Evolutionary conservation across 2,329 filamentous ascomycete species (phyloP), one percentile per base, ranked within the genome.

Genomic region (Chrysoporthe puriensis): DNA sequence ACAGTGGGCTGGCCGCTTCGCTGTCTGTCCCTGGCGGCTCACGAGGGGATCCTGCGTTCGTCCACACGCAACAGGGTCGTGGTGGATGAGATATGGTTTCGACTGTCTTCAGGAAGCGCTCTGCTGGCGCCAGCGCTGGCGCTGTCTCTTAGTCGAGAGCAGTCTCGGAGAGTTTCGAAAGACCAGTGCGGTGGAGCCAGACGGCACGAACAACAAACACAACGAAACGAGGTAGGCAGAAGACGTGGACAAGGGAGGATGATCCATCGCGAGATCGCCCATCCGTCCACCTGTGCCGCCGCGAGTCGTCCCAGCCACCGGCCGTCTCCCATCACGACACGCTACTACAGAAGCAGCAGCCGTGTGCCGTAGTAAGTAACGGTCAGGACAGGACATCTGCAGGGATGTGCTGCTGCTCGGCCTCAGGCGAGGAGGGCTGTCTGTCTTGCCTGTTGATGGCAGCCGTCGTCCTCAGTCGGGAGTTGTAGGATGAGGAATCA

Each of bases 71-170:
- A 63, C 21, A 57, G 34, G 26, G 52, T 62, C 36, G 63, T 13
- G 58, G 50, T 44, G 43, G 36, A 13, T 7, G 11, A 44, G 43
- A 32, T 32, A 21, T 32, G 13, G 36, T 46, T 34, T 16, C 32
- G 34, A 52, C 32, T 52, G 14, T 54, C 32, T 3, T 42, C 26
- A 36, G n/a, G 66, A 58, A 64, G 61, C 57, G 50, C 59, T 32
- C 42, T 64, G 36, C 56, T 52, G 61, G 34, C 44, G 9, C 43
- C n/a, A 50, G 42, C 11, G 8, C 40, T n/a, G 44, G 40, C 26
- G 26, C 26, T 26, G 26, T 63, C 36, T 61, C 36, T 61, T 62
- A 48, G 66, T 44, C 57, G 59, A 48, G 63, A 63, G 52, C 63
- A 32, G 18, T 62, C 50, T 18, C 62, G 50, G 18, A 46, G 21